Conservation (phyloP, 176 grass and related monocot genomes). For the Olyra latifolia region DNA sequence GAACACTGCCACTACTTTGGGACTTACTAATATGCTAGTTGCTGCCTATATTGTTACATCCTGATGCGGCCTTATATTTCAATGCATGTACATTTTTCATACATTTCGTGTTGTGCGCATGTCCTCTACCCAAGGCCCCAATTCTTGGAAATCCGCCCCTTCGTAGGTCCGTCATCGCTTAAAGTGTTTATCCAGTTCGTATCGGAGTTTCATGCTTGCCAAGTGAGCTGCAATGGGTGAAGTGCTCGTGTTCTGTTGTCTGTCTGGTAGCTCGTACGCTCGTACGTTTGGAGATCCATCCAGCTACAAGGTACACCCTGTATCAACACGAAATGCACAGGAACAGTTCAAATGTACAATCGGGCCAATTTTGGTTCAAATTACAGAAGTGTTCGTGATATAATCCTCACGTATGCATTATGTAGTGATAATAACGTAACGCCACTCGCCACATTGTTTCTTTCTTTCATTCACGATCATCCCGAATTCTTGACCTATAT, state of each 20-base stretch:
- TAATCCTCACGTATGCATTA: neutral
- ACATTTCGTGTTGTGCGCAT: neutral
- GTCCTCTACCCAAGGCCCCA: neutral
- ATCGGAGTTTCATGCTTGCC: neutral
- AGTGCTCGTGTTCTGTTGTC: no score
- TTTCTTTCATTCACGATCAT: neutral
- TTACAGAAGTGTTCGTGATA: neutral
- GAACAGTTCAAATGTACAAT: neutral
- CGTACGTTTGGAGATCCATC: no score
- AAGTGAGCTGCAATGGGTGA: neutral
- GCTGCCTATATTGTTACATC: neutral
- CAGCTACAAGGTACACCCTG: neutral
- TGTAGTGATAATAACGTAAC: neutral
- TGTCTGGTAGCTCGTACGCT: no score
- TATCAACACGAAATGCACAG: neutral
- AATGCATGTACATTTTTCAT: slow-evolving; percentile 34
- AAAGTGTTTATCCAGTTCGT: neutral
- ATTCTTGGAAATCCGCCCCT: neutral
- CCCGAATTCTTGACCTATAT: neutral
- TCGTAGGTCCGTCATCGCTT: no score
- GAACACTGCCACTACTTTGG: neutral
- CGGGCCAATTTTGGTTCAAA: neutral
- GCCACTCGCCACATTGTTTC: neutral
- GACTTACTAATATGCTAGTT: slow-evolving; percentile 9
- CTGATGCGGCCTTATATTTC: slow-evolving; percentile 1